These are phyloP conservation scores for Kwoniella europaea DNA, from an alignment of 768 basidiomycete genomes.

Conservation along the genomic window DNA sequence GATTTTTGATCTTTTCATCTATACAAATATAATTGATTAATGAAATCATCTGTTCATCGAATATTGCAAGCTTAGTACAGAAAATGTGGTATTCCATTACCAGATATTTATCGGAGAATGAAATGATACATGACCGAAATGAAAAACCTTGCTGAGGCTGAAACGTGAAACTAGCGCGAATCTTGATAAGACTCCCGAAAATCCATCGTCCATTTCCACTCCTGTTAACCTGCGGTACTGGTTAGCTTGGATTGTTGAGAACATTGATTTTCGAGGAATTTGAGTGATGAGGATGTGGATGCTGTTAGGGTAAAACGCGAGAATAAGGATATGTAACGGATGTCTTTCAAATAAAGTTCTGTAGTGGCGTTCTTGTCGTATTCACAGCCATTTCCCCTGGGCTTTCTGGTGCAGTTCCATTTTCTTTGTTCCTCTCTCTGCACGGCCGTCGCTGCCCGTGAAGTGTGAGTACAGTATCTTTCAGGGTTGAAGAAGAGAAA, in stretches of 20 bases:
- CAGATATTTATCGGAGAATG: background rate
- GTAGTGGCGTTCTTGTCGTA: background rate
- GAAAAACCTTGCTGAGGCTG: background rate
- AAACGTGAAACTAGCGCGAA: background rate
- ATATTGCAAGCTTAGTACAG: too few species aligned
- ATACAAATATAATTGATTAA: too few species aligned
- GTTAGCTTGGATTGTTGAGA: background rate
- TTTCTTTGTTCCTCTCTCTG: background rate
- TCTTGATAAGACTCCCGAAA: background rate
- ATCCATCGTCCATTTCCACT: too few species aligned
- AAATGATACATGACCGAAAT: constrained; percentile 21
- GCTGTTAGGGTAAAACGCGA: constrained; percentile 19
- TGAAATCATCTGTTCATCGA: too few species aligned
- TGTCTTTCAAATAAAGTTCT: background rate
- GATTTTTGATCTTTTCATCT: too few species aligned
- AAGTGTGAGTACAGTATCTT: background rate
- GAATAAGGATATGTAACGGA: constrained; percentile 13
- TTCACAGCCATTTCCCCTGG: constrained; percentile 3
- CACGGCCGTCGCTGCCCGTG: background rate
- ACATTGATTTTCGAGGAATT: constrained; percentile 8
- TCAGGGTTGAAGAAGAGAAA: background rate
- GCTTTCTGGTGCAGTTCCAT: background rate
- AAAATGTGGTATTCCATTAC: too few species aligned
- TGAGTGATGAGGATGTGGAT: background rate
- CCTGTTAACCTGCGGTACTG: too few species aligned